Evolutionary conservation across 2,329 filamentous ascomycete genomes (phyloP), one percentile per base, ranked within the genome.

Genomic region (Zelopaecilomyces penicillatus): DNA sequence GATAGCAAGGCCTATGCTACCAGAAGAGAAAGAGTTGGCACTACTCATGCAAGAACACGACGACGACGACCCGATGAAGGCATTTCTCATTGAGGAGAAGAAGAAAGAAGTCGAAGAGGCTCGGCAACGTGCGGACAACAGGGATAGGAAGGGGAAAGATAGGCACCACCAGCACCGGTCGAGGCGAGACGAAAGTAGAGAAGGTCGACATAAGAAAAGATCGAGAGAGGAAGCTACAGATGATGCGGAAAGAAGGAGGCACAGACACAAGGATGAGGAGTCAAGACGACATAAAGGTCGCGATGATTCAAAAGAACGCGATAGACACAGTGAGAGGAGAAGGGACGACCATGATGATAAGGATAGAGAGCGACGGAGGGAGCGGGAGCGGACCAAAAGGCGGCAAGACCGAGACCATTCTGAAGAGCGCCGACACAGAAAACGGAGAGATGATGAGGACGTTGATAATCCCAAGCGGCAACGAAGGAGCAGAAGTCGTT

Each of bases 31-130:
- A 44, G 90, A 97, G 61, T 66, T 97, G 41, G 79, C 80, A 41
- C 75, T 80, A 37, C 63, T 97, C 45, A 80, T 94, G 42, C 70
- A 77, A 43, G 82, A 91, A 11, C 85, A 94, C 52, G 93, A 97
- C 52, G 90, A 96, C 27, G 91, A 97, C 49, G 93, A 98, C 62
- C 93, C 93, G 0, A 98, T 98, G 93, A 96, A 95, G 66, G 81
- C 80, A 33, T 96, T 87, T 56, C 62, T 97, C 51, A 81, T 96
- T 42, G 79, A 91, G 51, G 85, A 95, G 66, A 96, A 97, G 75
- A 89, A 86, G 65, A 87, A 88, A 60, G 87, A 95, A 61, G 78
- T 95, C 9, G 80, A 85, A 44, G 76, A 78, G 47, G 90, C 87
- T 3, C 65, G 54, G 71, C 73, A 75, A 65, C 58, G 66, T 58